phyloP scores from a whole-genome alignment of 345 rosid genomes.

The Psidium guajava region DNA sequence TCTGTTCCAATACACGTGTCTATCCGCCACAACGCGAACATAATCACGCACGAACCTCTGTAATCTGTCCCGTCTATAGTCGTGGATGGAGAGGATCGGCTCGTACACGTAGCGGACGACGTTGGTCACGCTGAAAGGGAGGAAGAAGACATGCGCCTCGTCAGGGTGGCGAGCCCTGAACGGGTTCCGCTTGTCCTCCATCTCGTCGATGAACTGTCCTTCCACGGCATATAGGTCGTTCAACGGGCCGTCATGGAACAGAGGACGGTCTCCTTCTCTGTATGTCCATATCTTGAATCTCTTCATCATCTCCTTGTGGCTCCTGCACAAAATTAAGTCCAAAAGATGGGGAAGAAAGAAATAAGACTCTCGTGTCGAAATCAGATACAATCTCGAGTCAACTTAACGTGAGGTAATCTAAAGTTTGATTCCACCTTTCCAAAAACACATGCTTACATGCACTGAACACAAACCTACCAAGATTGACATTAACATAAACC shows the following conservation, averaged over 20 bases:
- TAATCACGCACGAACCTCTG: not conserved
- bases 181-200: slow-evolving; percentile 20
- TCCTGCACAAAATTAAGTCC: slow-evolving; percentile 16
- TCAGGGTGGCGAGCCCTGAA: slow-evolving; percentile 37
- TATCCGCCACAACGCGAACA: not conserved
- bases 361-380: not conserved
- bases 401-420: no score
- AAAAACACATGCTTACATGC: not conserved
- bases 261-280: slow-evolving; percentile 52
- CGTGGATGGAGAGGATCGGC: slow-evolving; percentile 15
- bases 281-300: slow-evolving; percentile 19
- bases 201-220: slow-evolving; percentile 11
- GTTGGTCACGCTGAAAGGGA: slow-evolving; percentile 35
- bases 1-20: slow-evolving; percentile 48
- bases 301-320: slow-evolving; percentile 42
- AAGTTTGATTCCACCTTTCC: not conserved
- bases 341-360: not conserved
- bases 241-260: slow-evolving; percentile 36
- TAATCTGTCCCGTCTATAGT: slow-evolving; percentile 16
- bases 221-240: slow-evolving; percentile 36
- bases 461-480: not conserved
- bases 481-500: not conserved
- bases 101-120: slow-evolving; percentile 23
- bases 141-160: slow-evolving; percentile 36
- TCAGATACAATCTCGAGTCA: no score